Conservation (phyloP, 495 filamentous ascomycete species). For the Ramalina intermedia region DNA sequence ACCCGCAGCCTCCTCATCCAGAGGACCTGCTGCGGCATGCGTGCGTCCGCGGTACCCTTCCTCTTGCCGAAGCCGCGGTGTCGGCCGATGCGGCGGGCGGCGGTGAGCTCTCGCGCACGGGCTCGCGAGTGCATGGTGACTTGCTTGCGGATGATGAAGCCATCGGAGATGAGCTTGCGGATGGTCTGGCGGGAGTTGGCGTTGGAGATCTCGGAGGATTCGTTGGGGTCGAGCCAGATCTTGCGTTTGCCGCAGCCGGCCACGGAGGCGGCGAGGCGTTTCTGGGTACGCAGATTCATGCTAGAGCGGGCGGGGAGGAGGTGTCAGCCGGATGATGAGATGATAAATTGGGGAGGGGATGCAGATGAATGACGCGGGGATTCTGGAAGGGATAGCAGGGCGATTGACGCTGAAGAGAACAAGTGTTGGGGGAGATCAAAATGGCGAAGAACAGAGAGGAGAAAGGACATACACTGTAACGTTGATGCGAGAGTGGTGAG, state of each 20-base stretch:
- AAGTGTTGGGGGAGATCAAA: background rate
- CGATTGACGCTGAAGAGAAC: background rate
- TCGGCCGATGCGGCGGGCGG: conserved; percentile 79
- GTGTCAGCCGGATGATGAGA: background rate
- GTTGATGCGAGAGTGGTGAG: background rate
- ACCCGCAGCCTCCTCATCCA: conserved; percentile 99
- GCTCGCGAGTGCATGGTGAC: conserved; percentile 98
- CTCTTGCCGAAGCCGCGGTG: conserved; percentile 99
- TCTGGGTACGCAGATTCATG: conserved; percentile 99
- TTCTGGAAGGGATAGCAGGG: background rate
- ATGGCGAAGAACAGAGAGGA: background rate
- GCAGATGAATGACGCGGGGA: background rate
- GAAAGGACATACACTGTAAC: no score
- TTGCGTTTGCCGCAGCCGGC: conserved; percentile 98
- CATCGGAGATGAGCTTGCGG: conserved; percentile 99
- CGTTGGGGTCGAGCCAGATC: conserved; percentile 99
- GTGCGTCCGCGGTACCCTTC: conserved; percentile 99
- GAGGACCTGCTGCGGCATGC: conserved; percentile 96
- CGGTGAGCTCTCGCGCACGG: conserved; percentile 80
- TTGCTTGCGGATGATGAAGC: conserved; percentile 99
- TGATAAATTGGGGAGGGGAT: background rate
- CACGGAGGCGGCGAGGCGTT: conserved; percentile 97
- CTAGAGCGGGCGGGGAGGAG: conserved; percentile 32
- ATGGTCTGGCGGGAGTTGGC: conserved; percentile 99
- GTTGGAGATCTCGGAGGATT: conserved; percentile 98